These are phyloP conservation scores for Phaseolus coccineus DNA, from an alignment of 331 rosid species.

Conservation along the genomic window DNA sequence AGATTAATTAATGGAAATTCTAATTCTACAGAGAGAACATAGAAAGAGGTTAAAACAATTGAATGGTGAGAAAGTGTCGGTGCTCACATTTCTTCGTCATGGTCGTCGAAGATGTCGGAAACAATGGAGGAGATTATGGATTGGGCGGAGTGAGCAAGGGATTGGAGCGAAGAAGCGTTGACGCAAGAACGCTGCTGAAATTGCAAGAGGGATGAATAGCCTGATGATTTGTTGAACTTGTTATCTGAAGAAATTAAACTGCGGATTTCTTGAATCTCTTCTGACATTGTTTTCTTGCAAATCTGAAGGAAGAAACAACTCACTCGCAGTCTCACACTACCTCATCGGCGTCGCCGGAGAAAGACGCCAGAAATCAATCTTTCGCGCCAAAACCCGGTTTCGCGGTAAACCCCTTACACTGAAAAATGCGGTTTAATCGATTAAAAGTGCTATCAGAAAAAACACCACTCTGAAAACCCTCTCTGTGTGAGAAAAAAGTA, in stretches of 20 bases:
- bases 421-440: background rate
- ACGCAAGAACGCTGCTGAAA: constrained; percentile 66
- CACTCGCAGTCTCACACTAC: background rate
- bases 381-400: constrained; percentile 64
- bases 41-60: background rate
- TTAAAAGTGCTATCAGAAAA: too few species aligned
- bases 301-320: constrained; percentile 46
- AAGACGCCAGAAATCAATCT: background rate
- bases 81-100: constrained; percentile 74
- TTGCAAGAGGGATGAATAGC: constrained; percentile 71
- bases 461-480: too few species aligned
- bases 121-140: constrained; percentile 45
- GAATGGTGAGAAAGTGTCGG: background rate
- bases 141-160: constrained; percentile 55
- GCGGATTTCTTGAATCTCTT: constrained; percentile 59
- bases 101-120: constrained; percentile 55
- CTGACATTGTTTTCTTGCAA: constrained; percentile 55
- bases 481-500: too few species aligned
- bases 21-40: background rate
- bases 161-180: constrained; percentile 53
- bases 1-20: background rate
- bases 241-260: constrained; percentile 54
- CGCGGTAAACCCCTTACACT: background rate
- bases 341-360: background rate
- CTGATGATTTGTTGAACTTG: constrained; percentile 57